phyloP scores from a whole-genome alignment of 345 rosid species.

The Hibiscus syriacus region DNA sequence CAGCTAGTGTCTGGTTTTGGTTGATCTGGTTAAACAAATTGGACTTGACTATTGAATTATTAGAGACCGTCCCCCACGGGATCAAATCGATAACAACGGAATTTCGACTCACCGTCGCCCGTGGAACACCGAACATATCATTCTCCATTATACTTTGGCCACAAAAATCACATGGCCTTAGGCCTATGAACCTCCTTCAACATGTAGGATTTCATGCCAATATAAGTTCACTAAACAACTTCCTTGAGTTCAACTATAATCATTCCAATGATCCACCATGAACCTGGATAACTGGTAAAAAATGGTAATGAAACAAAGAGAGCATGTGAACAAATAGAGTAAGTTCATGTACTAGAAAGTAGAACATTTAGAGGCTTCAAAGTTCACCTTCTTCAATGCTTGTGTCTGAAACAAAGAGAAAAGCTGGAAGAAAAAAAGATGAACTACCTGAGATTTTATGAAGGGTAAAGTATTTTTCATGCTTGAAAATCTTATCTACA shows the following conservation, averaged over 20 bases:
- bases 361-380: background rate
- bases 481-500: conserved; percentile 4
- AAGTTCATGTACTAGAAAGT: background rate
- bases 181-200: conserved; percentile 6
- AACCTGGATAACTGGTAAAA: background rate
- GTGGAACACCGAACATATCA: conserved; percentile 36
- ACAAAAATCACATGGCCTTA: conserved; percentile 3
- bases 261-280: background rate
- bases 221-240: background rate
- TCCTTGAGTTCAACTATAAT: background rate
- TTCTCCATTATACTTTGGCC: conserved; percentile 25
- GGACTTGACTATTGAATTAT: conserved; percentile 22
- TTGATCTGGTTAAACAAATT: conserved; percentile 23
- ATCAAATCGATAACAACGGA: conserved; percentile 25
- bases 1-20: conserved; percentile 22
- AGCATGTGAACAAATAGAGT: background rate
- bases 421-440: conserved; percentile 7
- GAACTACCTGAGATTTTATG: conserved; percentile 23
- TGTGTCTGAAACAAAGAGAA: background rate
- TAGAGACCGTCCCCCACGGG: conserved; percentile 12
- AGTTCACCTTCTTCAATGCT: background rate
- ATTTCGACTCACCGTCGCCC: conserved; percentile 29
- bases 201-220: background rate
- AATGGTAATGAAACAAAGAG: background rate
- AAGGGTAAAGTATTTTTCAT: background rate